phyloP scores from a whole-genome alignment of 2,329 filamentous ascomycete genomes.

The Ceratocystis variospora region DNA sequence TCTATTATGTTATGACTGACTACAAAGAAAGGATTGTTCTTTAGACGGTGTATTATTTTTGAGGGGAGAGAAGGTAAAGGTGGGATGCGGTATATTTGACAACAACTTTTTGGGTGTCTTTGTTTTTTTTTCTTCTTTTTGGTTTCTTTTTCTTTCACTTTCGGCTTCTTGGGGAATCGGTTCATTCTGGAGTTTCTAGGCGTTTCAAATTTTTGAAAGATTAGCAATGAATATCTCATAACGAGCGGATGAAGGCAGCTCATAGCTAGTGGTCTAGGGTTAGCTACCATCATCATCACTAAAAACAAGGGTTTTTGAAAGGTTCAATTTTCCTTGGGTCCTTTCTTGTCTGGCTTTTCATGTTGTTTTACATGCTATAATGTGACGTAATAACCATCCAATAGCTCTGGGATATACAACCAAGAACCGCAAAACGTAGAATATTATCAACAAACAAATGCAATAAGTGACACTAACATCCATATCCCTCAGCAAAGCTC shows the following conservation, averaged over 20 bases:
- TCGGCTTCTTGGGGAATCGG: not conserved
- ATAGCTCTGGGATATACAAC: not conserved
- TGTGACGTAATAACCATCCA: not conserved
- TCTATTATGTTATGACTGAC: not conserved
- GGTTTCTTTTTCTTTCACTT: not conserved
- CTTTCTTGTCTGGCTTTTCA: not conserved
- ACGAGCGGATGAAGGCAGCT: not conserved
- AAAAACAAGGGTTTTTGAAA: not conserved
- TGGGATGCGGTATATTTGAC: constrained; percentile 1
- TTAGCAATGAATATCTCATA: not conserved
- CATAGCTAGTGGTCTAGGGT: not conserved
- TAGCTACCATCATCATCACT: not conserved
- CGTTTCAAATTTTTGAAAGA: constrained; percentile 13
- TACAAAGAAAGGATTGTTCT: constrained; percentile 2
- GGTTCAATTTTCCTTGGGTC: not conserved
- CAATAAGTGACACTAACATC: not conserved
- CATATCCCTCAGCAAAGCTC: not conserved
- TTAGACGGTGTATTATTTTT: constrained; percentile 10
- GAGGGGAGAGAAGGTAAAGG: not conserved
- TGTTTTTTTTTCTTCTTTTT: constrained; percentile 8
- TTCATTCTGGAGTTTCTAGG: constrained; percentile 3
- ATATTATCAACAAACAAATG: constrained; percentile 7
- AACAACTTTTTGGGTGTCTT: constrained; percentile 11
- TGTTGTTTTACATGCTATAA: not conserved
- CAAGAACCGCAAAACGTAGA: constrained; percentile 13